phyloP scores from a whole-genome alignment of 2,329 filamentous ascomycete genomes.

The Helotiales sp. region DNA sequence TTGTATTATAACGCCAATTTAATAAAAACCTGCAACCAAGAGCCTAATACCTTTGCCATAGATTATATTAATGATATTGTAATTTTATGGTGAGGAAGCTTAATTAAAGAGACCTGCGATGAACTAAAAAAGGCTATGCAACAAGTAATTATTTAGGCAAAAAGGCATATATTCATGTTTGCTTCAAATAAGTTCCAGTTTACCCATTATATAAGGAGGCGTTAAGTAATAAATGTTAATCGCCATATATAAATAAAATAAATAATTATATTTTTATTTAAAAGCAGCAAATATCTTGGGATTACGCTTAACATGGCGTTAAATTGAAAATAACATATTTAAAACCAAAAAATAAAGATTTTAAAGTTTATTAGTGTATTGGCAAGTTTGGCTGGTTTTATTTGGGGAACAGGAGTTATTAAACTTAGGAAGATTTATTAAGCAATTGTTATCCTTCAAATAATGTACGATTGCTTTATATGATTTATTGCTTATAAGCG shows the following conservation, averaged over 20 bases:
- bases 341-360: constrained; percentile 16
- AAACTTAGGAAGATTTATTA: constrained; percentile 32
- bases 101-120: constrained; percentile 32
- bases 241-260: constrained; percentile 10
- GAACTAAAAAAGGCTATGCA: constrained; percentile 29
- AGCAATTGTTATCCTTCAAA: constrained; percentile 41
- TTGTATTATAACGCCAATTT: constrained; percentile 44
- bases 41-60: constrained; percentile 25
- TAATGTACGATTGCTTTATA: constrained; percentile 41
- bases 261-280: neutral
- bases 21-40: constrained; percentile 32
- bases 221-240: neutral
- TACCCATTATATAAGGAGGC: constrained; percentile 36
- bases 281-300: constrained; percentile 29
- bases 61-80: constrained; percentile 40
- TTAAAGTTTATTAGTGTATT: constrained; percentile 20
- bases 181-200: constrained; percentile 42
- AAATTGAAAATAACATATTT: constrained; percentile 18
- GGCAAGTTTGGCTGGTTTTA: constrained; percentile 12
- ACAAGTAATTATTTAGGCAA: constrained; percentile 36
- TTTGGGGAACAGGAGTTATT: constrained; percentile 18
- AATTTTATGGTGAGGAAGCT: constrained; percentile 32
- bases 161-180: constrained; percentile 39
- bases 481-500: constrained; percentile 32
- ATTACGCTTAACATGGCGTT: constrained; percentile 14